Base-by-base conservation (phyloP, 768 basidiomycete genomes). In the Coprinopsis marcescibilis region DNA sequence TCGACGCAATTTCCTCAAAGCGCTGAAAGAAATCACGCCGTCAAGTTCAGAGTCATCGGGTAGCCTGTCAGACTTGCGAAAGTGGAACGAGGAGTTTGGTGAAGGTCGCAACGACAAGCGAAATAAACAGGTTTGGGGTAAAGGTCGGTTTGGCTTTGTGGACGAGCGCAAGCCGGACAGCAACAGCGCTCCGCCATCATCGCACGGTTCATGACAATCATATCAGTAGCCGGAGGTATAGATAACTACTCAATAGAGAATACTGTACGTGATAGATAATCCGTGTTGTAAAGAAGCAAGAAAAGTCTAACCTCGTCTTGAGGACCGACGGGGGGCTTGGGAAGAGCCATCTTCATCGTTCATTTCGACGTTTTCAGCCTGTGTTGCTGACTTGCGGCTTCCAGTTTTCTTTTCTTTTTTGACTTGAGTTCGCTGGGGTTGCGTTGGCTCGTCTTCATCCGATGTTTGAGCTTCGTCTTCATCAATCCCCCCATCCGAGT, bases 11-110 rank as follows among this genome's bases (percentile, higher is more conserved):
- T 96, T 97, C 59, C 71, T 70, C 17, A 83, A 87, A 57, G 93
- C 94, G 0, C 70, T 96, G 48, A 82, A 78, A 54, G 92, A 97
- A 64, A 93, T 95, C 52, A 85, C 86, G 2, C 89, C 93, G 11
- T 93, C 90, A 0, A 84, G 83, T 4, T 92, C 91, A 2, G 93
- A 95, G 64, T 72, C 78, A 11, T 66, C 88, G 2, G 87, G 86
- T 39, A 85, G 77, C 40, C 76, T 90, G 26, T 67, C 81, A 1
- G 85, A 86, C 47, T 68, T 92, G 35, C 77, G 84, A 35, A 86
- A 84, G 66, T 94, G 90, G 90, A 93, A 95, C 51, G 87, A 93
- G 38, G 88, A 94, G 60, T 94, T 92, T 63, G 93, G 94, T 20
- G 92, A 95, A 62, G 91, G 90, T 4, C 68, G 77, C 14, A 76